Evolutionary conservation across 2,329 filamentous ascomycete species (phyloP), one percentile per base, ranked within the genome.

Genomic region (Pyrenophora graminea): DNA sequence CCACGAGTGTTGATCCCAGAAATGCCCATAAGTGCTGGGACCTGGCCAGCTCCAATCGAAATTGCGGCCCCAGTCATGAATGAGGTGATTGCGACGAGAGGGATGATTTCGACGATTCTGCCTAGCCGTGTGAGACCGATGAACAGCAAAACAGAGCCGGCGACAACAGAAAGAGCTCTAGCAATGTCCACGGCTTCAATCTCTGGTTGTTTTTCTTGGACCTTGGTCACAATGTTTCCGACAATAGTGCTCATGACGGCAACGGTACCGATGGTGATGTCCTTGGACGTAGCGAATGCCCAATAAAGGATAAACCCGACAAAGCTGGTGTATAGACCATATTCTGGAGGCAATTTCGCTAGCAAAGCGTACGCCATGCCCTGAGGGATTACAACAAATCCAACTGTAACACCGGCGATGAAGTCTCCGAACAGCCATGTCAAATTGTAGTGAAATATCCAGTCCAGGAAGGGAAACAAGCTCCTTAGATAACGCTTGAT

Each of bases 11-110:
- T 84, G 72, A 94, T 85, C 18, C 83, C 82, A 1, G 80, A 80
- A 67, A 96, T 86, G 6, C 94, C 94, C 77, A 99, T 83, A 72
- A 97, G 77, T 2, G 82, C 82, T 1, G 90, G 88, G 4, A 97
- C 80, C 73, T 99, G 94, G 30, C 94, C 92, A 19, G 85, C 82
- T 13, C 84, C 86, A 68, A 99, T 97, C 64, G 84, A 96, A 72
- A 99, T 82, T 46, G 94, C 92, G 2, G 93, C 96, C 8, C 94
- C 94, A 0, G 94, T 97, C 91, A 97, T 97, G 79, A 97, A 99
- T 3, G 93, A 92, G 0, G 90, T 92, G 45, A 97, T 90, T 0
- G 92, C 90, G 1, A 91, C 87, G 47, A 97, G 82, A 1, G 94
- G 90, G 63, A 99, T 97, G 65, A 97, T 83, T 62, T 99, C 92